Evolutionary conservation across 2,329 filamentous ascomycete genomes (phyloP).

Genomic region (Fusarium burgessii): DNA sequence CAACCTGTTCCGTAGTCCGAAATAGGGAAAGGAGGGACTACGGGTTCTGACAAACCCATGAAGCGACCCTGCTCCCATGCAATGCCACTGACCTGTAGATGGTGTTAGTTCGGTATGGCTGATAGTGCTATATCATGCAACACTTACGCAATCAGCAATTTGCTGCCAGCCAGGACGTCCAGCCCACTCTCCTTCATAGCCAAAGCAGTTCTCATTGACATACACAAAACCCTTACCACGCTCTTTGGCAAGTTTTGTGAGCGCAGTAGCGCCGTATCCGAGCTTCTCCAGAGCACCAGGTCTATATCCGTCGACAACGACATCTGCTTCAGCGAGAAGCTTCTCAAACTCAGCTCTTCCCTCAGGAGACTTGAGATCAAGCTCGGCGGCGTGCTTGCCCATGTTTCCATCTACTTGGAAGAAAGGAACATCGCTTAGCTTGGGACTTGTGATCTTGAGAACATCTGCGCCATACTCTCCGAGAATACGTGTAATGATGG

Average conservation of each 20-base stretch:
- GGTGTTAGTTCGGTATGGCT: neutral
- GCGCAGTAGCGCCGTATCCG: constrained; percentile 69
- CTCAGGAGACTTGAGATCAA: constrained; percentile 69
- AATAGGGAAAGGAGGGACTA: constrained; percentile 74
- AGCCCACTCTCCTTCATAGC: constrained; percentile 70
- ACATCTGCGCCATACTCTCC: constrained; percentile 83
- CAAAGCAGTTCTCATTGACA: constrained; percentile 79
- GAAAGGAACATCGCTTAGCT: constrained; percentile 77
- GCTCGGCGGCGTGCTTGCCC: constrained; percentile 74
- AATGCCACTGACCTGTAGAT: constrained; percentile 62
- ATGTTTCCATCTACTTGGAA: constrained; percentile 80
- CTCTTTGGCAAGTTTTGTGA: constrained; percentile 64
- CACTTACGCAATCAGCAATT: constrained; percentile 71
- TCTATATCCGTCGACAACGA: constrained; percentile 76
- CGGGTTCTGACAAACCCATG: constrained; percentile 71
- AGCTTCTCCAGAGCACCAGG: constrained; percentile 73
- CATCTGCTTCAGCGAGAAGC: constrained; percentile 71
- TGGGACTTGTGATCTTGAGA: constrained; percentile 75
- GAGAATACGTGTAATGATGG: constrained; percentile 76
- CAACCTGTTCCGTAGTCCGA: constrained; percentile 78
- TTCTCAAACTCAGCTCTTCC: constrained; percentile 68
- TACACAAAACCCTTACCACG: constrained; percentile 74
- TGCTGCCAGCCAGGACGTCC: constrained; percentile 77
- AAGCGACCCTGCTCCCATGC: constrained; percentile 72
- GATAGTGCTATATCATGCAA: fast-evolving